Evolutionary conservation across 106 monocot genomes (phyloP), one percentile per base, ranked within the genome.

Genomic region (Xerophyta viscosa): DNA sequence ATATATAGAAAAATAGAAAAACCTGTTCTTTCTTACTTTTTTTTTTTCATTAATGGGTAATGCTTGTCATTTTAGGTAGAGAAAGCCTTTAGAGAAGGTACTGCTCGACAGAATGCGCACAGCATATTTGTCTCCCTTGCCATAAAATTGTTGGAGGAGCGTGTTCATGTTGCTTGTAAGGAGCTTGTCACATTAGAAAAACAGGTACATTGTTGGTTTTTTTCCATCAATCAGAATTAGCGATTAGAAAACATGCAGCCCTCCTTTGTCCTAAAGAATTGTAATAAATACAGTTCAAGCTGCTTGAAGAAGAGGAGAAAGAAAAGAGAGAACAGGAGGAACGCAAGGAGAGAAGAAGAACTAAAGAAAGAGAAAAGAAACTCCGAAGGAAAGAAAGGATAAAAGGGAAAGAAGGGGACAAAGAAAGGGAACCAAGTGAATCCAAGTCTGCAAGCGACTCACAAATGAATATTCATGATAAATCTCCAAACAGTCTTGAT

Each of bases 71-170:
- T 31, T 33, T 75, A 96, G 96, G 96, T 96, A 45, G 96, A 96
- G 56, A 89, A 96, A 70, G 88, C 96, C 66, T 96, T 88, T 65
- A 88, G 96, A 70, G 96, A 96, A 82, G 84, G 85, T 49, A 96
- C 88, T 24, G 82, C 96, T 11, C 81, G 85, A 8, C 96, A 96
- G 63, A 96, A 96, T 82, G 84, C 88, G 29, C 88, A 96, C 52
- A 78, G 81, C 41, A 67, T 81, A 36, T 96, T 96, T 76, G 76
- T 89, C 43, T 82, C 77, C 43, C 78, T 96, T 41, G 78, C 96
- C 8, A 52, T 96, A 52, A 81, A 89, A 46, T 66, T 96, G 64
- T 45, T 96, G 43, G 94, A 96, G 68, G 88, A 89, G 37, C 81
- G 81, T 41, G 55, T 96, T 56, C 88, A 81, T 64, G 78, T 96